Evolutionary conservation across 305 asterid species (phyloP).

Genomic region (Fraxinus ornus): DNA sequence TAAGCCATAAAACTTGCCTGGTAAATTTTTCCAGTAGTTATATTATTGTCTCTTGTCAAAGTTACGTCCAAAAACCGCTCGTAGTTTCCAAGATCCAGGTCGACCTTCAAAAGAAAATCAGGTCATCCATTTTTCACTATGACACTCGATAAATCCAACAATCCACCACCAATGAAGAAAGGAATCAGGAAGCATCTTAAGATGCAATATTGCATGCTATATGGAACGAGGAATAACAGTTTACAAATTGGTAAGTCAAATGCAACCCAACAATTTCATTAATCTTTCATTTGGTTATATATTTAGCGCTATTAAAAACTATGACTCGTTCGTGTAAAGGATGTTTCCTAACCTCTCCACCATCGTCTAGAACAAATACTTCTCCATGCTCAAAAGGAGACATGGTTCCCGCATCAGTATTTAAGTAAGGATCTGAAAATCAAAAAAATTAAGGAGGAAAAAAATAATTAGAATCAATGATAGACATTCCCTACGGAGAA

Average conservation of each 20-base stretch:
- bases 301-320: not conserved
- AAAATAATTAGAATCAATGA: not conserved
- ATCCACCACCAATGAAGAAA: conserved; percentile 9
- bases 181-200: not conserved
- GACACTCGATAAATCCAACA: conserved; percentile 4
- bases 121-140: conserved; percentile 19
- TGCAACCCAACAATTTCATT: not conserved
- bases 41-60: conserved; percentile 79
- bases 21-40: conserved; percentile 91
- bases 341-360: conserved; percentile 76
- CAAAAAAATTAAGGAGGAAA: not conserved
- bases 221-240: not conserved
- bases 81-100: conserved; percentile 93
- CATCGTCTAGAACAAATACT: conserved; percentile 90
- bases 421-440: conserved; percentile 80
- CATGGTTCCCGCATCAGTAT: conserved; percentile 95
- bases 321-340: not conserved
- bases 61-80: conserved; percentile 81
- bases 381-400: conserved; percentile 97
- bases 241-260: not conserved
- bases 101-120: conserved; percentile 63
- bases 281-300: not conserved
- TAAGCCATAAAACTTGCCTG: conserved; percentile 44
- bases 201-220: not conserved
- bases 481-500: not conserved